These are phyloP conservation scores for Blumeria hordei DNA, from an alignment of 2,329 filamentous ascomycete species.

Conservation along the genomic window DNA sequence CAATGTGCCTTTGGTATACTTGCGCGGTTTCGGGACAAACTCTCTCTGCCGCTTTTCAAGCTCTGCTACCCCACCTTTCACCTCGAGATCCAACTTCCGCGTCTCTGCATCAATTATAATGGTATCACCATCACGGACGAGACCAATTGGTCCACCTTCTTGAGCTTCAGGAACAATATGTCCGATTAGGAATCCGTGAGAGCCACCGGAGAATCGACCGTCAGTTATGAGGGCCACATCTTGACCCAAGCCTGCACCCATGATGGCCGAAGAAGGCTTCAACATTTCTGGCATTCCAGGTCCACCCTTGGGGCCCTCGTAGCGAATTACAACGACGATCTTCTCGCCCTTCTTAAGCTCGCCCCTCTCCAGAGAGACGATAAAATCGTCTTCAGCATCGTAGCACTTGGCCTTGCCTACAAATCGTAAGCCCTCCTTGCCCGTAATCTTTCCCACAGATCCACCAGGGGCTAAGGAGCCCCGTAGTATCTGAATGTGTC, in stretches of 20 bases:
- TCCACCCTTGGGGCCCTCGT: constrained; percentile 49
- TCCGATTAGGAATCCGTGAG: constrained; percentile 36
- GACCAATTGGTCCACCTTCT: constrained; percentile 31
- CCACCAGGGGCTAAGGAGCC: constrained; percentile 46
- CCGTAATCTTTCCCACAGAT: constrained; percentile 52
- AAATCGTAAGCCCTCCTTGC: constrained; percentile 46
- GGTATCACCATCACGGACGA: constrained; percentile 31
- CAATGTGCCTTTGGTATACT: constrained; percentile 32
- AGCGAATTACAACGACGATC: constrained; percentile 52
- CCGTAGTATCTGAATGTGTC: constrained; percentile 49
- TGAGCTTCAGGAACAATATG: constrained; percentile 38
- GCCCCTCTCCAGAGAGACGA: constrained; percentile 37
- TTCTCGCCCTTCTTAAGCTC: constrained; percentile 55
- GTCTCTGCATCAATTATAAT: constrained; percentile 35
- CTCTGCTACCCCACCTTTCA: constrained; percentile 24
- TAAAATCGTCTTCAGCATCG: constrained; percentile 45
- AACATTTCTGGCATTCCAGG: constrained; percentile 56
- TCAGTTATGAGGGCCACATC: constrained; percentile 52
- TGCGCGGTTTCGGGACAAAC: constrained; percentile 27
- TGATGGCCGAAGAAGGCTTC: constrained; percentile 47
- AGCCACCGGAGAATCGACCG: constrained; percentile 34
- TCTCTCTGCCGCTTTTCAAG: constrained; percentile 24
- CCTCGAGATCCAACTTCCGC: constrained; percentile 25
- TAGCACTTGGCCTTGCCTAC: constrained; percentile 46
- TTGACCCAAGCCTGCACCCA: constrained; percentile 46